A percentile compares a stretch with the other conserved stretches of the same genome.
phyloP scores from a whole-genome alignment of 202 grass and related monocot genomes.

The Saccharum hybrid region DNA sequence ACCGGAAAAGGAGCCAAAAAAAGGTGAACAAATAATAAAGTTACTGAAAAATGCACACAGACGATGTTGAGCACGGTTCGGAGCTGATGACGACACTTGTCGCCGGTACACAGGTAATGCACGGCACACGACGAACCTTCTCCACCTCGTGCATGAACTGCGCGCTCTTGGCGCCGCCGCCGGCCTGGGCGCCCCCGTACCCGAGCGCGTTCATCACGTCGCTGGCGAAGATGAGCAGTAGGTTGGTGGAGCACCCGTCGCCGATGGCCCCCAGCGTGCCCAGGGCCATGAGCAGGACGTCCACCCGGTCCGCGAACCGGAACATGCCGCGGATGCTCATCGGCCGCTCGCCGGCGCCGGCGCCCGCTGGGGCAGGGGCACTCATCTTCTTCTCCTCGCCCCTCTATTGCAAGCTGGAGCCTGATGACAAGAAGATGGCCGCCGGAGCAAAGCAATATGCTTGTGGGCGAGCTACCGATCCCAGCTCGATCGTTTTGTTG shows the following conservation, averaged over 20 bases:
- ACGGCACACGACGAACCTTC: conserved; percentile 54
- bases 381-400: conserved; percentile 41
- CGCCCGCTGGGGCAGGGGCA: conserved; percentile 17
- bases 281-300: conserved; percentile 74
- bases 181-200: conserved; percentile 47
- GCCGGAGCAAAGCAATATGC: not conserved
- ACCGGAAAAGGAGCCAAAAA: not conserved
- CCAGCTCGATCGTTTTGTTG: not conserved
- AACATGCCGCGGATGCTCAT: conserved; percentile 71
- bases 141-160: conserved; percentile 91
- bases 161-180: conserved; percentile 14
- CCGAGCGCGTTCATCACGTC: conserved; percentile 92
- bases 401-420: conserved; percentile 4
- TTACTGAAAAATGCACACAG: not conserved
- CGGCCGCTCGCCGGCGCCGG: conserved; percentile 22
- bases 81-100: not conserved
- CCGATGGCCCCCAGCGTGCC: conserved; percentile 84
- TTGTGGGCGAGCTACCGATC: not conserved
- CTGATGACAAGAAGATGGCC: not conserved
- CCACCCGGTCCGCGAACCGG: conserved; percentile 71
- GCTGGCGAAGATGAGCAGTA: conserved; percentile 93
- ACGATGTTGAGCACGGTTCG: not conserved
- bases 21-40: not conserved
- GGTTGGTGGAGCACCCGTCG: conserved; percentile 94
- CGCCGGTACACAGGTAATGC: not conserved